A percentile compares a stretch with the other conserved stretches of the same genome.
These are phyloP conservation scores for Geranium rotundifolium DNA, from an alignment of 345 rosid genomes.

Conservation along the genomic window DNA sequence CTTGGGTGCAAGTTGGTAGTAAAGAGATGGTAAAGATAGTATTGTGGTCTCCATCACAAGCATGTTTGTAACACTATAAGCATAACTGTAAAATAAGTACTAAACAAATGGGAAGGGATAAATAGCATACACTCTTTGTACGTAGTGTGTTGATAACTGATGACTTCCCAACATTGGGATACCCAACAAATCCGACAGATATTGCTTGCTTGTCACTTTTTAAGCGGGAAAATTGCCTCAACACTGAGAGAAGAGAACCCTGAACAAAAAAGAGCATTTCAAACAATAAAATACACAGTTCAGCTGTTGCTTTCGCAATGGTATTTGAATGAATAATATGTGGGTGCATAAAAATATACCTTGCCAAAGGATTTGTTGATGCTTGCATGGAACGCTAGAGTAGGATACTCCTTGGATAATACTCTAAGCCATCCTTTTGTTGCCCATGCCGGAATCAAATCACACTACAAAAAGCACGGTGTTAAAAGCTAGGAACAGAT, in stretches of 20 bases:
- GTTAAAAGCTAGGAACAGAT: too few relatives aligned
- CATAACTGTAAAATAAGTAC: neutral
- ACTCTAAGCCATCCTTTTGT: slow-evolving; percentile 89
- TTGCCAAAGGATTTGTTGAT: slow-evolving; percentile 85
- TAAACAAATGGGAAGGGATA: neutral
- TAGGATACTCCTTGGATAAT: slow-evolving; percentile 86
- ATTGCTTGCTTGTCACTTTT: slow-evolving; percentile 94
- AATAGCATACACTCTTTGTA: slow-evolving; percentile 61
- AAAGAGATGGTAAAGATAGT: too few relatives aligned
- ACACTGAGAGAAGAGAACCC: slow-evolving; percentile 88
- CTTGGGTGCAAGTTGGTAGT: neutral
- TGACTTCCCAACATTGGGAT: slow-evolving; percentile 96
- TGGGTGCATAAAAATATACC: slow-evolving; percentile 21
- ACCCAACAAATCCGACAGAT: slow-evolving; percentile 91
- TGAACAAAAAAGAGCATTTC: slow-evolving; percentile 14
- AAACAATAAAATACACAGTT: neutral
- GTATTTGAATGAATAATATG: too few relatives aligned
- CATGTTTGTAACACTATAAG: neutral
- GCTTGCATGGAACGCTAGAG: slow-evolving; percentile 95
- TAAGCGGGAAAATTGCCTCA: slow-evolving; percentile 85
- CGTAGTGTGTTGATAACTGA: slow-evolving; percentile 91
- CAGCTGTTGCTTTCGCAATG: too few relatives aligned
- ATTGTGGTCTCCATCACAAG: neutral
- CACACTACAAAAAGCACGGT: slow-evolving; percentile 41
- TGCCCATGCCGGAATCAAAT: slow-evolving; percentile 94